Evolutionary conservation across 2,329 filamentous ascomycete species (phyloP).

Genomic region (Fusarium hostae): DNA sequence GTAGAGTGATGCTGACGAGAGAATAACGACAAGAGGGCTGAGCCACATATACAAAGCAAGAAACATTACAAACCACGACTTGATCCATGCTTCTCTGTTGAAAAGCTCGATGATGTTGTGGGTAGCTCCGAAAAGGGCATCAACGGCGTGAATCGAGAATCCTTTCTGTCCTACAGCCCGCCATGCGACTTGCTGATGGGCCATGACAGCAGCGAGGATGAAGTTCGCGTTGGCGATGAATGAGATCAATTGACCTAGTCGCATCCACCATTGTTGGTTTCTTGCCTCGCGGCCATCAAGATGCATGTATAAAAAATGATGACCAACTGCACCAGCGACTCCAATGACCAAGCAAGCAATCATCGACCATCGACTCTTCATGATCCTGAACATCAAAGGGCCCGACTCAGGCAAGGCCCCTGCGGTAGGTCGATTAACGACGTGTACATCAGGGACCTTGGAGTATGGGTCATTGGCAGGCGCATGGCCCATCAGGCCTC

Average conservation of each 20-base stretch:
- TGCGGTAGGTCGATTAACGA: not conserved
- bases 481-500: not conserved
- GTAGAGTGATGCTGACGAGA: constrained; percentile 31
- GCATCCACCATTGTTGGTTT: constrained; percentile 29
- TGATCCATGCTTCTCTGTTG: constrained; percentile 34
- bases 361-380: constrained; percentile 33
- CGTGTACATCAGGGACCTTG: not conserved
- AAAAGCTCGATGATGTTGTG: constrained; percentile 30
- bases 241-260: constrained; percentile 19
- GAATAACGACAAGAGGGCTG: constrained; percentile 34
- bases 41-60: constrained; percentile 39
- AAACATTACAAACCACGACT: constrained; percentile 38
- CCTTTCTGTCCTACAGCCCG: constrained; percentile 9
- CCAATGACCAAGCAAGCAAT: constrained; percentile 18
- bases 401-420: not conserved
- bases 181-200: constrained; percentile 30
- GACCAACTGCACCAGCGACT: not conserved
- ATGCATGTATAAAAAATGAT: constrained; percentile 20
- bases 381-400: not conserved
- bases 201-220: constrained; percentile 18
- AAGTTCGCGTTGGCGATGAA: constrained; percentile 31
- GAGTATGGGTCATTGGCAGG: not conserved
- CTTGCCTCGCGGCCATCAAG: constrained; percentile 12
- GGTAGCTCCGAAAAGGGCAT: constrained; percentile 31
- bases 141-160: constrained; percentile 27